Evolutionary conservation across 2,329 filamentous ascomycete genomes (phyloP).

Genomic region (Mollisiaceae sp.): DNA sequence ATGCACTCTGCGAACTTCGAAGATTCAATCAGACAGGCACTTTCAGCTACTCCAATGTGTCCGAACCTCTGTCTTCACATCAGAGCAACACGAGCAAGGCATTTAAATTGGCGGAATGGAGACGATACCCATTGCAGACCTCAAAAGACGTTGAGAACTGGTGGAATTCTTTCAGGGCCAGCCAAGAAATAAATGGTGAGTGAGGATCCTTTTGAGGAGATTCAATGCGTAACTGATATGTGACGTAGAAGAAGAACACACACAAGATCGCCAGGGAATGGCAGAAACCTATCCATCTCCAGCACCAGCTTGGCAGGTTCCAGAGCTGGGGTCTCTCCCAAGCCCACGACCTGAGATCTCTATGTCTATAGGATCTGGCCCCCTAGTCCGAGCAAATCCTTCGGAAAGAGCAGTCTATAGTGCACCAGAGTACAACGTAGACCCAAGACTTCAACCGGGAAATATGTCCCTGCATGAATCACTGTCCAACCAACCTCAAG

Average conservation of each 20-base stretch:
- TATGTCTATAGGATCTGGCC: not conserved
- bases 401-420: not conserved
- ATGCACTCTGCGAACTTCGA: conserved; percentile 26
- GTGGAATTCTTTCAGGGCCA: conserved; percentile 3
- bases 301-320: not conserved
- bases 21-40: not conserved
- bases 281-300: not conserved
- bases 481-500: not conserved
- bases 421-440: not conserved
- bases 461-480: not conserved
- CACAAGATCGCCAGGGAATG: not conserved
- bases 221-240: not conserved
- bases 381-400: not conserved
- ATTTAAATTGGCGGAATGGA: conserved; percentile 11
- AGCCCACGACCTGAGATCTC: not conserved
- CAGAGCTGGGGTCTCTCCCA: not conserved
- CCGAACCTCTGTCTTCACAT: not conserved
- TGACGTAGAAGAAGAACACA: not conserved
- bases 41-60: not conserved
- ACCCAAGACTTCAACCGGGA: not conserved
- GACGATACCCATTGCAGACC: conserved; percentile 10
- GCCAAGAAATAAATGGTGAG: not conserved
- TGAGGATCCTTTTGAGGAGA: too few species aligned
- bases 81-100: conserved; percentile 16
- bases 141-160: conserved; percentile 12